Percentiles rank a stretch among this genome's conserved stretches.
Conservation (phyloP, 768 basidiomycete species). For the Lyophyllum semitale region DNA sequence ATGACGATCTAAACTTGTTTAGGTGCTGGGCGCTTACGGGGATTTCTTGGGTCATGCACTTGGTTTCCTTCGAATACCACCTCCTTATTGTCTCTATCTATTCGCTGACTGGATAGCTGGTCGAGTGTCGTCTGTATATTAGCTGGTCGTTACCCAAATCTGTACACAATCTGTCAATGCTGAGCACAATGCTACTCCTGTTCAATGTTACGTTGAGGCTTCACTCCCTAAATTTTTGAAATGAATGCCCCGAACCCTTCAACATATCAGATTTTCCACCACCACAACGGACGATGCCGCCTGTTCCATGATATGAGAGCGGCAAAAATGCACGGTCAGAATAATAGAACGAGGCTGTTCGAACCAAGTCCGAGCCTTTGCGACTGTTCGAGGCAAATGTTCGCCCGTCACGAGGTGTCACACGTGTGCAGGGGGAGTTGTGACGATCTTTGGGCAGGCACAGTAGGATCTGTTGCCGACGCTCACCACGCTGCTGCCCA, state of each 20-base stretch:
- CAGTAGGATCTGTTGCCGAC: slow-evolving; percentile 6
- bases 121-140: slow-evolving; percentile 8
- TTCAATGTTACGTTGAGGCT: neutral
- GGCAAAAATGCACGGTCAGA: no score
- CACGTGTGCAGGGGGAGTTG: slow-evolving; percentile 5
- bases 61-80: neutral
- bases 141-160: neutral
- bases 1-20: slow-evolving; percentile 9
- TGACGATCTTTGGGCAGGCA: slow-evolving; percentile 16
- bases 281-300: no score
- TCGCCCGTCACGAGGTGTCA: slow-evolving; percentile 15
- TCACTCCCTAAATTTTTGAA: no score
- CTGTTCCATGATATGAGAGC: no score
- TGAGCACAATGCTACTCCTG: neutral
- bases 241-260: no score
- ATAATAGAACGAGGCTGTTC: no score
- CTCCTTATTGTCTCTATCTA: slow-evolving; percentile 2
- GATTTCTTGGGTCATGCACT: neutral
- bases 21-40: slow-evolving; percentile 4
- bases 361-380: no score
- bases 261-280: no score
- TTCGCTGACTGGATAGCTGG: slow-evolving; percentile 2
- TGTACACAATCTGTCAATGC: neutral
- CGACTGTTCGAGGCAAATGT: neutral
- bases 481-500: slow-evolving; percentile 6